phyloP scores from a whole-genome alignment of 2,329 filamentous ascomycete genomes.

The Cladobotryum mycophilum region DNA sequence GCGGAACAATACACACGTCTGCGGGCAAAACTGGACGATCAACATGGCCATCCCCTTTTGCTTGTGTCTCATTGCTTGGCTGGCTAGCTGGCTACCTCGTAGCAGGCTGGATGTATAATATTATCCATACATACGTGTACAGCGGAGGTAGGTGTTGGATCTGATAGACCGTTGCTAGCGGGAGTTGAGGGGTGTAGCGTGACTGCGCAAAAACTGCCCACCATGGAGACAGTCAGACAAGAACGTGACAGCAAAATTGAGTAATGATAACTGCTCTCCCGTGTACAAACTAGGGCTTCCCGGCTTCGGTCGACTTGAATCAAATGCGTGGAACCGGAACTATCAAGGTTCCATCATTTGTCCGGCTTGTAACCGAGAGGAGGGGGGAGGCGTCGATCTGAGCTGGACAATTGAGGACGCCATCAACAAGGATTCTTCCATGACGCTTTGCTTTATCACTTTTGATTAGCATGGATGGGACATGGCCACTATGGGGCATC shows the following conservation, averaged over 20 bases:
- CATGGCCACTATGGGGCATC: too few species aligned
- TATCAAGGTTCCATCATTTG: background rate
- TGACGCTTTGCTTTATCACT: too few species aligned
- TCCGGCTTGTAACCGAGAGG: conserved; percentile 1
- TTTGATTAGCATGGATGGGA: too few species aligned
- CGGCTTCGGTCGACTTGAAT: background rate
- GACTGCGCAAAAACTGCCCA: conserved; percentile 5
- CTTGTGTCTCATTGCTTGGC: background rate
- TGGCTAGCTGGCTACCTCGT: background rate
- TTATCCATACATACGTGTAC: too few species aligned
- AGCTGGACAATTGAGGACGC: background rate
- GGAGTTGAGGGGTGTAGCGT: conserved; percentile 10
- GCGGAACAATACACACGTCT: too few species aligned
- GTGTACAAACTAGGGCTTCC: background rate
- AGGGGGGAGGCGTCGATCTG: background rate
- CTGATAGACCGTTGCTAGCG: conserved; percentile 1
- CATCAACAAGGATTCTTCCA: background rate
- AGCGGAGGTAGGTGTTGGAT: background rate
- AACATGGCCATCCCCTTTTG: too few species aligned
- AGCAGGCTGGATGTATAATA: too few species aligned
- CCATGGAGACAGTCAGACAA: background rate
- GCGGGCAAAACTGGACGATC: too few species aligned
- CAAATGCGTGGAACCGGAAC: too few species aligned
- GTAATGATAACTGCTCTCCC: conserved; percentile 5
- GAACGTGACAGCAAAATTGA: conserved; percentile 1